A percentile compares a stretch with the other conserved stretches of the same genome.
phyloP scores from a whole-genome alignment of 768 basidiomycete genomes.

The Tricholoma bakamatsutake region DNA sequence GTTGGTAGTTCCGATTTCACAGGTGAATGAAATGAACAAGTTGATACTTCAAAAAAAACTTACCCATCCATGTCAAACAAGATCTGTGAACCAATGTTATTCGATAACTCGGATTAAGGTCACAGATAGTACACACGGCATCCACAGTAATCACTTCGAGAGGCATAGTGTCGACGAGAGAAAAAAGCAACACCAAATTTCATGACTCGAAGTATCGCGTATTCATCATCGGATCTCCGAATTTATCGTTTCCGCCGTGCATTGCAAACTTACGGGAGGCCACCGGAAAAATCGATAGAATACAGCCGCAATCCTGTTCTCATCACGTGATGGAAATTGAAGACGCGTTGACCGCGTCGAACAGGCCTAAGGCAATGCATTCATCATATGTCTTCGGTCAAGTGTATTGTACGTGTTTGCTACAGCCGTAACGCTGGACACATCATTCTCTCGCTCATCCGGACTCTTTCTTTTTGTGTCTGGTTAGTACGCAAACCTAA shows the following conservation, averaged over 20 bases:
- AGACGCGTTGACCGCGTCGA: no score
- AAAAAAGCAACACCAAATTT: not conserved
- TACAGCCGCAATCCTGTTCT: no score
- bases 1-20: not conserved
- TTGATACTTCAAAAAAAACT: conserved; percentile 14
- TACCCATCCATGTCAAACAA: conserved; percentile 72
- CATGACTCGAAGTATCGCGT: not conserved
- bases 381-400: no score
- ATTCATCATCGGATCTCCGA: not conserved
- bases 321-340: no score
- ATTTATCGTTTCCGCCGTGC: not conserved
- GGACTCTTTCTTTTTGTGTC: no score
- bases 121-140: conserved; percentile 36
- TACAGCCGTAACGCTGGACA: no score
- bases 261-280: no score
- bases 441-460: no score
- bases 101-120: not conserved
- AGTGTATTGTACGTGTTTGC: no score
- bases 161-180: conserved; percentile 19
- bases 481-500: no score
- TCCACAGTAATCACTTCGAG: conserved; percentile 35
- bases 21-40: not conserved
- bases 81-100: conserved; percentile 31
- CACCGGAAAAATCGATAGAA: no score
- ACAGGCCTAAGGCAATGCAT: no score